A percentile compares a stretch with the other conserved stretches of the same genome.
phyloP scores from a whole-genome alignment of 1,284 basidiomycete genomes.

The Cryptococcus sp. region DNA sequence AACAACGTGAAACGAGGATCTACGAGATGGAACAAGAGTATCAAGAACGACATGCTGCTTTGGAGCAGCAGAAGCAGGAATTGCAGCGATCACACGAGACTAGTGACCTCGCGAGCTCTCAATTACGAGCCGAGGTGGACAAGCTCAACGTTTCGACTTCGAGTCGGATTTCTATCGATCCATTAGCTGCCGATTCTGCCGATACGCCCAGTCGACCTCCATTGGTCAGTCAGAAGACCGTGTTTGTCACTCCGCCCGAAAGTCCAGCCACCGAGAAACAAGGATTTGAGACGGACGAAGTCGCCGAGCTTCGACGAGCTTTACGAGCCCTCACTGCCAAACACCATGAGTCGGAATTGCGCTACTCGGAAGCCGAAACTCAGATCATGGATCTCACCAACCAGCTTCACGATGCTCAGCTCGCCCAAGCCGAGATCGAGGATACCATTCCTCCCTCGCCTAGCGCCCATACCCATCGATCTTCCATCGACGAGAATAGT shows the following conservation, averaged over 20 bases:
- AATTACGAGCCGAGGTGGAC: not conserved
- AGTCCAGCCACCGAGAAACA: not conserved
- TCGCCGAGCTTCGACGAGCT: constrained; percentile 59
- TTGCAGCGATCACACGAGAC: constrained; percentile 45
- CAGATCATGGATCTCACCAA: constrained; percentile 81
- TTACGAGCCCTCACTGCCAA: constrained; percentile 73
- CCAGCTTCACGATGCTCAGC: constrained; percentile 74
- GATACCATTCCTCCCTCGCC: constrained; percentile 20
- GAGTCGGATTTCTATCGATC: not conserved
- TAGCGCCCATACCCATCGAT: constrained; percentile 5
- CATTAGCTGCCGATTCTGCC: not conserved
- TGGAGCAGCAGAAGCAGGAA: constrained; percentile 57
- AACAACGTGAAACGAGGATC: constrained; percentile 70
- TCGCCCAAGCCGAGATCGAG: constrained; percentile 44
- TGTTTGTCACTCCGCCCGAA: too few relatives aligned
- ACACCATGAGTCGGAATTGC: constrained; percentile 67
- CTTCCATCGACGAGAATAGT: constrained; percentile 11
- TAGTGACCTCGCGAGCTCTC: not conserved
- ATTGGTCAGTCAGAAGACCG: not conserved
- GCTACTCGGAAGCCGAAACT: constrained; percentile 81
- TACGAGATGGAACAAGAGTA: constrained; percentile 60
- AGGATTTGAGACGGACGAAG: constrained; percentile 16
- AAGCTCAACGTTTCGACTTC: not conserved
- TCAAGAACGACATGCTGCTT: not conserved
- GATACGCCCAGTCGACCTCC: too few relatives aligned